A percentile compares a stretch with the other conserved stretches of the same genome.
Conservation (phyloP, 768 basidiomycete species). For the Suillus cothurnatus region DNA sequence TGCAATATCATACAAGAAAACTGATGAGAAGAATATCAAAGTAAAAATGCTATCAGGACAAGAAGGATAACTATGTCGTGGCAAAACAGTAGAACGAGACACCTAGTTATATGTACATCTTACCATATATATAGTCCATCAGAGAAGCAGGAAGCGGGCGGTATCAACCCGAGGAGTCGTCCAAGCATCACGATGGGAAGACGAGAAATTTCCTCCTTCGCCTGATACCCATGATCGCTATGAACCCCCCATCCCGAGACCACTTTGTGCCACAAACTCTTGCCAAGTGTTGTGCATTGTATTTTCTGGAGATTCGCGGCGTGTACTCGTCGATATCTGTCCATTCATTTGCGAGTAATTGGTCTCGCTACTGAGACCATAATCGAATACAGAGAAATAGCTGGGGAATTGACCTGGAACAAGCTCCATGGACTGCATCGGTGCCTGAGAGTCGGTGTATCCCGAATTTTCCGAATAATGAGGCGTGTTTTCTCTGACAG, state of each 20-base stretch:
- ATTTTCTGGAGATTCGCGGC: constrained; percentile 56
- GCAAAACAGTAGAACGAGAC: constrained; percentile 13
- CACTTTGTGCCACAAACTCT: constrained; percentile 52
- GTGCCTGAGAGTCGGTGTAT: constrained; percentile 17
- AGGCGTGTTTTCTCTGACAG: constrained; percentile 20
- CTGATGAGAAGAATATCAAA: constrained; percentile 6
- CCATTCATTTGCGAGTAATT: constrained; percentile 42
- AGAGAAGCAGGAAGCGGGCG: constrained; percentile 9
- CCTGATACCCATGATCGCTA: constrained; percentile 3
- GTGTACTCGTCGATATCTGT: constrained; percentile 29
- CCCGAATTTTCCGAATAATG: constrained; percentile 21
- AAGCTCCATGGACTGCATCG: constrained; percentile 35
- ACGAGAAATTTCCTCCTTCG: constrained; percentile 9
- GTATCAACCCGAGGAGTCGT: not conserved
- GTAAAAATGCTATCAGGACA: constrained; percentile 21
- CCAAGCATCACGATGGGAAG: not conserved
- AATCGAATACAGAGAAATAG: constrained; percentile 80
- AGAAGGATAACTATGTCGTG: not conserved
- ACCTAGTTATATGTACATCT: constrained; percentile 14
- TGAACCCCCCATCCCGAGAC: constrained; percentile 18
- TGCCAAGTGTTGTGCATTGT: constrained; percentile 64
- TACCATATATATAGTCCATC: constrained; percentile 11
- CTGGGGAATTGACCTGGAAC: constrained; percentile 51
- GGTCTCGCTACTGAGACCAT: constrained; percentile 40
- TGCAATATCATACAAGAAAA: constrained; percentile 20